Evolutionary conservation across 176 grass and related monocot species (phyloP).

Genomic region (Metroxylon sagu): DNA sequence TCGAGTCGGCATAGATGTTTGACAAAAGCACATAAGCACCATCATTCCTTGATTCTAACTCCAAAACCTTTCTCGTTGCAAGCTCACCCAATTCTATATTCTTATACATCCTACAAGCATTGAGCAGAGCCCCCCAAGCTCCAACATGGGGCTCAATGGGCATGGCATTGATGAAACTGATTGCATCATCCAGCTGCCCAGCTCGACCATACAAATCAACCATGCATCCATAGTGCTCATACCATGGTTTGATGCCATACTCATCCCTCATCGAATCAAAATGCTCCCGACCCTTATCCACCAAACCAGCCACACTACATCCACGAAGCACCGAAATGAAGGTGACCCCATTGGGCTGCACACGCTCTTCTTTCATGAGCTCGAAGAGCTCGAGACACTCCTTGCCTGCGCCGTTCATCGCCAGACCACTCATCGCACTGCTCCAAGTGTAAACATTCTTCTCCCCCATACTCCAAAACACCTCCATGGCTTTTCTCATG

Average conservation of each 20-base stretch:
- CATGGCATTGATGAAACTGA: conserved; percentile 56
- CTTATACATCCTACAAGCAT: conserved; percentile 62
- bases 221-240: conserved; percentile 70
- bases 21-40: conserved; percentile 60
- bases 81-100: conserved; percentile 56
- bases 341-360: conserved; percentile 53
- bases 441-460: conserved; percentile 78
- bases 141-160: conserved; percentile 53
- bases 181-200: conserved; percentile 45
- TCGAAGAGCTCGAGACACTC: conserved; percentile 61
- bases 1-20: conserved; percentile 58
- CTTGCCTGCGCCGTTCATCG: conserved; percentile 49
- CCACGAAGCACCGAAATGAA: conserved; percentile 60
- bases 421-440: conserved; percentile 48
- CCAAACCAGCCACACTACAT: conserved; percentile 57
- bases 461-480: conserved; percentile 58
- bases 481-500: conserved; percentile 32
- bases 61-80: conserved; percentile 38
- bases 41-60: conserved; percentile 38
- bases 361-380: conserved; percentile 32
- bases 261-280: conserved; percentile 47
- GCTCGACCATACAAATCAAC: conserved; percentile 68
- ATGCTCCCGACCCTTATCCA: conserved; percentile 36
- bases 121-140: conserved; percentile 75
- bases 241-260: conserved; percentile 47